Evolutionary conservation across 208 protist genomes (phyloP).

Genomic region (Spongospora subterranea): DNA sequence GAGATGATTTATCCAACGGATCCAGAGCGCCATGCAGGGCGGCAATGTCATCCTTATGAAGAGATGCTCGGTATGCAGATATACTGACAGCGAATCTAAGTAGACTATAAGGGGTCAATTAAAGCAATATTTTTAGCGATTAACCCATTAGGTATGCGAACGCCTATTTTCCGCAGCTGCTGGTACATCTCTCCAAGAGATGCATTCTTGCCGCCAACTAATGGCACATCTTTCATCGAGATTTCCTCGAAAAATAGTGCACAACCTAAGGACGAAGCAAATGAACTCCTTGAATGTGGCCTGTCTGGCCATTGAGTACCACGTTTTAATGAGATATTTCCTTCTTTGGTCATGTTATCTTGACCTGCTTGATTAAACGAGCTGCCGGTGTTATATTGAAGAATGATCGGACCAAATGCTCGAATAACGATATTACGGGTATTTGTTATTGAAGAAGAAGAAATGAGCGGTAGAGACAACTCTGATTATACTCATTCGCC

Average conservation of each 20-base stretch:
- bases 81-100: slow-evolving; percentile 17
- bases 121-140: background rate
- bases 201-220: slow-evolving; percentile 24
- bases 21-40: slow-evolving; percentile 7
- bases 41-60: background rate
- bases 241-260: slow-evolving; percentile 35
- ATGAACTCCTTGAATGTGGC: too few species aligned
- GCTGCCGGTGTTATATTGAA: too few species aligned
- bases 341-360: too few species aligned
- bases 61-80: background rate
- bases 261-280: too few species aligned
- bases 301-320: too few species aligned
- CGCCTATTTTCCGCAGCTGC: background rate
- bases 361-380: too few species aligned
- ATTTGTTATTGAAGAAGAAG: too few species aligned
- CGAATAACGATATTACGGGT: too few species aligned
- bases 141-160: slow-evolving; percentile 25
- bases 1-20: slow-evolving; percentile 6
- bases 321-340: too few species aligned
- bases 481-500: too few species aligned
- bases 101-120: background rate
- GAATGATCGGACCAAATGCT: too few species aligned
- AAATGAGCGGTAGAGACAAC: too few species aligned
- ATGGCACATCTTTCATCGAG: slow-evolving; percentile 30
- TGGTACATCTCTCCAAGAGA: slow-evolving; percentile 35